A percentile compares a stretch with the other conserved stretches of the same genome.
Conservation (phyloP, 2,329 filamentous ascomycete genomes). For the Xylariaceae sp. region DNA sequence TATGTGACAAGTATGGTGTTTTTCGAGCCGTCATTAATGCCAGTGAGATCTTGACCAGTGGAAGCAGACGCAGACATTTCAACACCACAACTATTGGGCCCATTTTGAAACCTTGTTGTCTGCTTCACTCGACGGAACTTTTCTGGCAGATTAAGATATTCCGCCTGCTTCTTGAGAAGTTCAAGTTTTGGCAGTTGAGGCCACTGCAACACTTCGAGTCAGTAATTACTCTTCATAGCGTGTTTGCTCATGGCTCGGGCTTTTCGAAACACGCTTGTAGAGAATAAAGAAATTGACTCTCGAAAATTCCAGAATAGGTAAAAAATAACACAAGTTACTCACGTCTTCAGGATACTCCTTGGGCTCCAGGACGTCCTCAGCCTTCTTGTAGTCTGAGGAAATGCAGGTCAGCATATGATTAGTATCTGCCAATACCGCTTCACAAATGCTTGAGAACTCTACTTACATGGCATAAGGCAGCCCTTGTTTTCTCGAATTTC, state of each 20-base stretch:
- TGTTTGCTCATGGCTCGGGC: too few species aligned
- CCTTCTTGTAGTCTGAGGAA: conserved; percentile 54
- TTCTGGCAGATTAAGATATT: conserved; percentile 46
- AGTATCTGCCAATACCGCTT: not conserved
- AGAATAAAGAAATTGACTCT: too few species aligned
- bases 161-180: conserved; percentile 56
- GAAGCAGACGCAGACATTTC: conserved; percentile 59
- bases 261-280: too few species aligned
- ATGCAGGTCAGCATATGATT: not conserved
- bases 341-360: conserved; percentile 54
- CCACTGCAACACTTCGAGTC: too few species aligned
- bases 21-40: conserved; percentile 67
- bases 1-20: conserved; percentile 66
- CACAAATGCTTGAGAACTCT: not conserved
- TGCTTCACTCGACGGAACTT: conserved; percentile 57
- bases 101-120: conserved; percentile 61
- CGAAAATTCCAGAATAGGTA: too few species aligned
- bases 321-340: too few species aligned
- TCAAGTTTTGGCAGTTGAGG: conserved; percentile 57
- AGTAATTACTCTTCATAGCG: too few species aligned
- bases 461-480: conserved; percentile 49
- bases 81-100: conserved; percentile 62
- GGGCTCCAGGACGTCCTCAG: conserved; percentile 56
- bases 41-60: conserved; percentile 62
- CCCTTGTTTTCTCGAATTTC: conserved; percentile 48